Conservation (phyloP, 345 rosid species). For the Populus alba region DNA sequence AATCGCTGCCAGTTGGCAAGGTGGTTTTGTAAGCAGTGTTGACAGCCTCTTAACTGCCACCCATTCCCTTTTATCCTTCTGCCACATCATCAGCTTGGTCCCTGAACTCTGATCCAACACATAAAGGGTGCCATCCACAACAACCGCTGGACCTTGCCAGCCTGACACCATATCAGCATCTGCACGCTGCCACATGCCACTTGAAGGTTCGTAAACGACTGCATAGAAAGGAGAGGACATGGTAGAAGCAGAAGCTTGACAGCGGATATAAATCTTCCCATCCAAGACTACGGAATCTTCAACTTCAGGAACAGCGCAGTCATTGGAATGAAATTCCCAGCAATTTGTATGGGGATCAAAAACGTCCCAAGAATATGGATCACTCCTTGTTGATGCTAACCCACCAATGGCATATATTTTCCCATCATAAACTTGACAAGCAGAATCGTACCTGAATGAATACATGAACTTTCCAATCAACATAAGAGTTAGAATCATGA, state of each 20-base stretch:
- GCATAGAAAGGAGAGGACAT: slow-evolving; percentile 34
- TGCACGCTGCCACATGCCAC: slow-evolving; percentile 55
- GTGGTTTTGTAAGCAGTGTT: slow-evolving; percentile 54
- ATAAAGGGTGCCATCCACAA: slow-evolving; percentile 56
- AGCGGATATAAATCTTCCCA: slow-evolving; percentile 56
- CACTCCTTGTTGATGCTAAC: slow-evolving; percentile 40
- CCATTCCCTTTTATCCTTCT: slow-evolving; percentile 57
- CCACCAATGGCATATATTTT: slow-evolving; percentile 76
- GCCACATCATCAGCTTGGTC: slow-evolving; percentile 67
- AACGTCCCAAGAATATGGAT: slow-evolving; percentile 60
- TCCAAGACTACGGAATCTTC: slow-evolving; percentile 70
- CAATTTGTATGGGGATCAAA: slow-evolving; percentile 48
- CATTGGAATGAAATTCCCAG: slow-evolving; percentile 42
- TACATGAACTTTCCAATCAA: background rate
- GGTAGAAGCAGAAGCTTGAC: slow-evolving; percentile 28
- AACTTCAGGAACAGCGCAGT: slow-evolving; percentile 44
- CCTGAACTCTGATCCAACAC: slow-evolving; percentile 78
- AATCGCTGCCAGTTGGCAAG: slow-evolving; percentile 63
- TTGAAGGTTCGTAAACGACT: slow-evolving; percentile 46
- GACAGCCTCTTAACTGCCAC: slow-evolving; percentile 64
- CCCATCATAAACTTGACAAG: slow-evolving; percentile 58
- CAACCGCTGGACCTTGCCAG: slow-evolving; percentile 80
- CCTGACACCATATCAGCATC: slow-evolving; percentile 66
- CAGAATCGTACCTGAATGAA: slow-evolving; percentile 69
- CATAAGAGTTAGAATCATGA: background rate